phyloP scores from a whole-genome alignment of 2,329 filamentous ascomycete species.

The Fusarium transvaalense region DNA sequence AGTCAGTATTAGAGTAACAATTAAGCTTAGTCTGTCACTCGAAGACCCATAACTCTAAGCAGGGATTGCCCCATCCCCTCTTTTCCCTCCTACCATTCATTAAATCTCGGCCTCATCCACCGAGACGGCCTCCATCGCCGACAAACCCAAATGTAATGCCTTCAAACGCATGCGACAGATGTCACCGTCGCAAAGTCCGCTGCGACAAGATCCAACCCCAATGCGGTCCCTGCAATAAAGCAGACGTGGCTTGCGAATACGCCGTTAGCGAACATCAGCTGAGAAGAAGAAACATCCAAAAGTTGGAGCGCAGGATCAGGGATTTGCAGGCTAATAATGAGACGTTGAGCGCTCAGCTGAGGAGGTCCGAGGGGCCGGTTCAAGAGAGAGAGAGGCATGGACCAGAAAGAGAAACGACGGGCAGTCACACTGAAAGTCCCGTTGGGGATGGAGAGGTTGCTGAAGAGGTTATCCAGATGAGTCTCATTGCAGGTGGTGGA shows the following conservation, averaged over 20 bases:
- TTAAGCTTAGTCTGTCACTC: slow-evolving; percentile 22
- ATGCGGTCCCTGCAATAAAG: slow-evolving; percentile 54
- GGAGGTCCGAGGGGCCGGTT: neutral
- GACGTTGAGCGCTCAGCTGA: slow-evolving; percentile 23
- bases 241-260: slow-evolving; percentile 53
- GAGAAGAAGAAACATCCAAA: slow-evolving; percentile 51
- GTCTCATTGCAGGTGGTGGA: slow-evolving; percentile 57
- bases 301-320: slow-evolving; percentile 52
- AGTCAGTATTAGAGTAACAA: slow-evolving; percentile 35
- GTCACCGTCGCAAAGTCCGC: slow-evolving; percentile 57
- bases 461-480: slow-evolving; percentile 59
- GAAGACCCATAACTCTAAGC: slow-evolving; percentile 31
- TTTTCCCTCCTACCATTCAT: neutral
- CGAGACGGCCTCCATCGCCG: slow-evolving; percentile 35
- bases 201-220: slow-evolving; percentile 56
- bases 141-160: slow-evolving; percentile 17
- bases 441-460: slow-evolving; percentile 49
- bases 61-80: slow-evolving; percentile 21
- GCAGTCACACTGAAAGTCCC: slow-evolving; percentile 15
- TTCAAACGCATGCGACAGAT: slow-evolving; percentile 54
- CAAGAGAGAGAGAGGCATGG: neutral
- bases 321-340: slow-evolving; percentile 52
- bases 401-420: neutral
- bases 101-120: slow-evolving; percentile 33
- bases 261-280: slow-evolving; percentile 50